These are phyloP conservation scores for Escovopsis sp. DNA, from an alignment of 2,329 filamentous ascomycete genomes.

Conservation along the genomic window DNA sequence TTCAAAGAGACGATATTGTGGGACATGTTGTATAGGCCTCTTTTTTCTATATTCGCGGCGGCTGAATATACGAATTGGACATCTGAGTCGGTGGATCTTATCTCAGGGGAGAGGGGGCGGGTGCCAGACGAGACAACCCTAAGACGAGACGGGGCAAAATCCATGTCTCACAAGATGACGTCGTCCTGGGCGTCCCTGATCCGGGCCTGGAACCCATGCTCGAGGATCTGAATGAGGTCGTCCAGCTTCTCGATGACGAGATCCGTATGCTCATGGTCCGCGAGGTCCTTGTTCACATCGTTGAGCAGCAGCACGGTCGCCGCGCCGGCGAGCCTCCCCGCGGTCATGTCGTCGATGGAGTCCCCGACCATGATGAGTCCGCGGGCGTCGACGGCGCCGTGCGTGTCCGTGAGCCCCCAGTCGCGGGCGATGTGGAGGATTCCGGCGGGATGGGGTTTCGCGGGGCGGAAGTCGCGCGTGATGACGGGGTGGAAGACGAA, in stretches of 20 bases:
- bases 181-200: slow-evolving; percentile 8
- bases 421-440: slow-evolving; percentile 69
- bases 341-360: slow-evolving; percentile 84
- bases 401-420: slow-evolving; percentile 45
- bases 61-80: too few species aligned
- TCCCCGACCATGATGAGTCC: slow-evolving; percentile 55
- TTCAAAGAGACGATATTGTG: too few species aligned
- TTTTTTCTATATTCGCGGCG: too few species aligned
- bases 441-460: slow-evolving; percentile 79
- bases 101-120: too few species aligned
- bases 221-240: slow-evolving; percentile 60
- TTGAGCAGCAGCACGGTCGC: slow-evolving; percentile 82
- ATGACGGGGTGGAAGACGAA: slow-evolving; percentile 63
- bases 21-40: too few species aligned
- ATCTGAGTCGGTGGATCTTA: too few species aligned
- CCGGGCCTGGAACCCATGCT: slow-evolving; percentile 53
- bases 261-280: slow-evolving; percentile 61
- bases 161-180: not conserved
- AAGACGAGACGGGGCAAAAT: too few species aligned
- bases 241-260: slow-evolving; percentile 56
- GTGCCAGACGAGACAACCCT: too few species aligned
- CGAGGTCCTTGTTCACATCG: slow-evolving; percentile 58
- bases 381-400: slow-evolving; percentile 24
- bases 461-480: slow-evolving; percentile 66
- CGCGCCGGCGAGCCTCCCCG: slow-evolving; percentile 67